A percentile compares a stretch with the other conserved stretches of the same genome.
Evolutionary conservation across 345 rosid genomes (phyloP).

Genomic region (Gossypium rotundifolium): DNA sequence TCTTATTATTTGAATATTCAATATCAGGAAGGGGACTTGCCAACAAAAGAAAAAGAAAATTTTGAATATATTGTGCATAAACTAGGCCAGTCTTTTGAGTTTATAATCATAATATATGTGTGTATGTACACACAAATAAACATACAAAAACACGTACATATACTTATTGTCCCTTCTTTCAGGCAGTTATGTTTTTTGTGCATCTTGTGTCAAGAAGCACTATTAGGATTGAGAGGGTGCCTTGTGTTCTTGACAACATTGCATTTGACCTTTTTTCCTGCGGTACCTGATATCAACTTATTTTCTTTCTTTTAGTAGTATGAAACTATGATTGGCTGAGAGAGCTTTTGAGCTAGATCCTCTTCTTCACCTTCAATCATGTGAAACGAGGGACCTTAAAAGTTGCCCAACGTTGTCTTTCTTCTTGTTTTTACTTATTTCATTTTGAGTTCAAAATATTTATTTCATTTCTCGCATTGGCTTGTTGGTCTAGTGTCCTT

Average conservation of each 20-base stretch:
- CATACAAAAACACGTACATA: neutral
- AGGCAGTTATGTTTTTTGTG: neutral
- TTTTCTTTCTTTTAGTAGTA: neutral
- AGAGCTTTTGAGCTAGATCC: neutral
- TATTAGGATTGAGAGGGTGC: neutral
- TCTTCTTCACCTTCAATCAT: neutral
- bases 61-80: neutral
- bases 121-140: neutral
- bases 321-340: neutral
- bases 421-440: neutral
- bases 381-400: neutral
- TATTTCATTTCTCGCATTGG: neutral
- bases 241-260: neutral
- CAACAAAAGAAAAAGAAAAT: neutral
- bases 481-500: neutral
- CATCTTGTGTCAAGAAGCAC: neutral
- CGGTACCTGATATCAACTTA: neutral
- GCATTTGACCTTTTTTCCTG: neutral
- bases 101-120: neutral
- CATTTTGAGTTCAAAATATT: neutral
- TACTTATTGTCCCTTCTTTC: neutral
- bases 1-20: neutral
- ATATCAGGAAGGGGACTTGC: neutral
- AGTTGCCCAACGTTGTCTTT: neutral
- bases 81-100: neutral